Base-by-base conservation (phyloP, 108 stramenopile species). In the Nitzschia palea region DNA sequence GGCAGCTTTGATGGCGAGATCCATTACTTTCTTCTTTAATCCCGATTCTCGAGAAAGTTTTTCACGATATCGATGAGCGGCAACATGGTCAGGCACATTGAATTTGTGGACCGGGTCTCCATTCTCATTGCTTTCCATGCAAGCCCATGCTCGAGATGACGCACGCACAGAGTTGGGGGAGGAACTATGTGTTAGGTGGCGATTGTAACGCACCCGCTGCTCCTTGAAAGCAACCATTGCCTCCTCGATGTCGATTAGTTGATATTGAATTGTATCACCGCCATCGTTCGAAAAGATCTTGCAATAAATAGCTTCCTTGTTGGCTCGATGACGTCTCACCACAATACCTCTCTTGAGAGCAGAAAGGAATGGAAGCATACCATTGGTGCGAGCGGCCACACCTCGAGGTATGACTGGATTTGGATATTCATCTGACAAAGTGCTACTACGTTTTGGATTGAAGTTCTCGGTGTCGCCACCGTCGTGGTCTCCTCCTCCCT, bases 341-440 rank as follows among this genome's bases (percentile, higher is more conserved):
- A 95, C 90, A 44, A 95, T 85, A 9, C 94, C 94, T 53, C 83
- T 58, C 32, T 86, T 79, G 47, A 95, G 55, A 12, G 94, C 94
- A 48, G 76, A 76, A 25, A 93, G 77, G 58, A 95, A 95, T 30
- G 77, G 74, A 12, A 69, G 73, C 68, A 95, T 75, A 5, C 87
- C 94, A 77, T 90, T 83, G 12, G 82, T 79, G 66, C 88, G 65
- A 44, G 87, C 88, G 35, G 86, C 88, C 62, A 82, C 78, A 14
- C 84, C 81, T 56, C 84, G 68, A 48, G 87, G 84, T 43, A 88
- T 80, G 6, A 66, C 59, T 33, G 77, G 86, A 29, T 73, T 74
- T 17, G 86, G 86, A 51, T 83, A 74, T 22, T 67, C 61, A 40
- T 80, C 73, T 12, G 72, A 72, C 50, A 71, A 56, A 12, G 60